Evolutionary conservation across 2,329 filamentous ascomycete species (phyloP).

Genomic region (Alternaria alternata): DNA sequence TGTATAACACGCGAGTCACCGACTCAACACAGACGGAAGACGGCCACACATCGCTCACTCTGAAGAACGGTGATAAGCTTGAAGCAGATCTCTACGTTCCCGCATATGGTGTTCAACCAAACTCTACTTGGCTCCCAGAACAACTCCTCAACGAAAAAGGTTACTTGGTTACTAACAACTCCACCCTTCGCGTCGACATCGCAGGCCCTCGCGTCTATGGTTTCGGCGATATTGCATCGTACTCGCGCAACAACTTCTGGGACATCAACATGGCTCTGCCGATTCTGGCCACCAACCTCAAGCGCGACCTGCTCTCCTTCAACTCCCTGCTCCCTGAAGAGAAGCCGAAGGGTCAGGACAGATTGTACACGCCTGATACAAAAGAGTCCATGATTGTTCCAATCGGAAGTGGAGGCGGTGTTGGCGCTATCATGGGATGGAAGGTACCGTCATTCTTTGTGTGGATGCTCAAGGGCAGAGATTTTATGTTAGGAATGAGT

Average conservation of each 20-base stretch:
- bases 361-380: constrained; percentile 29
- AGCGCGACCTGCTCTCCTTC: constrained; percentile 55
- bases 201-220: constrained; percentile 58
- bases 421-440: constrained; percentile 50
- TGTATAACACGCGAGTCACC: constrained; percentile 51
- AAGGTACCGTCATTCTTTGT: constrained; percentile 51
- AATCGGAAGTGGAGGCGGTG: constrained; percentile 44
- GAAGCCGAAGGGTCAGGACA: constrained; percentile 38
- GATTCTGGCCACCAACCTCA: constrained; percentile 55
- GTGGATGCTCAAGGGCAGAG: constrained; percentile 52
- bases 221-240: constrained; percentile 57
- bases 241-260: constrained; percentile 53
- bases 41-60: constrained; percentile 51
- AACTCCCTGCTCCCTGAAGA: constrained; percentile 24
- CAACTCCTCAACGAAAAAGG: constrained; percentile 56
- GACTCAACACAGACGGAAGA: constrained; percentile 31
- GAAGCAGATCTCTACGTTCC: constrained; percentile 63
- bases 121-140: constrained; percentile 61
- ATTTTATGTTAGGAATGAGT: constrained; percentile 47
- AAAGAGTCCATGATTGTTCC: constrained; percentile 43
- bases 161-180: constrained; percentile 58
- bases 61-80: constrained; percentile 56
- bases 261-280: constrained; percentile 53
- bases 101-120: constrained; percentile 61
- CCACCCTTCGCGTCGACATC: constrained; percentile 56